These are phyloP conservation scores for Gynostemma pentaphyllum DNA, from an alignment of 306 rosid genomes.

Conservation along the genomic window DNA sequence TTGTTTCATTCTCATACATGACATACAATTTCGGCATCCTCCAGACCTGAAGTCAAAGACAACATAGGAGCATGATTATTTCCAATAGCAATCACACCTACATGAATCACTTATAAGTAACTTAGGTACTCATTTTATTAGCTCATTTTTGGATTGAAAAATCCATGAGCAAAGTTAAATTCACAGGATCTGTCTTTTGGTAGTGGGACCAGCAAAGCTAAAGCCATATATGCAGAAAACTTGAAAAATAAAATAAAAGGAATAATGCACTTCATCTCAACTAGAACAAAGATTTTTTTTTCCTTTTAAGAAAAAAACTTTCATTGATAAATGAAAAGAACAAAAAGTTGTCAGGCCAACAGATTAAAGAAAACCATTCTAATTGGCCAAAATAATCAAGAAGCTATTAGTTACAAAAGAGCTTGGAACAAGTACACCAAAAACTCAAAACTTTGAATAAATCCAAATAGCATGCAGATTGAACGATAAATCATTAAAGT, in stretches of 20 bases:
- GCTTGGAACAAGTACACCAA: no score
- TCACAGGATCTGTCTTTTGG: neutral
- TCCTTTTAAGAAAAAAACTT: no score
- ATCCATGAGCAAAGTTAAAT: neutral
- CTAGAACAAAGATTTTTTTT: neutral
- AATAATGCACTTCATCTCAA: neutral
- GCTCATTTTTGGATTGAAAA: neutral
- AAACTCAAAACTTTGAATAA: no score
- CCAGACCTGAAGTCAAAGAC: slow-evolving; percentile 64
- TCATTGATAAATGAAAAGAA: no score
- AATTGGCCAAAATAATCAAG: no score
- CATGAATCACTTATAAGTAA: neutral
- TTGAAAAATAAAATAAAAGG: neutral
- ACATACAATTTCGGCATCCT: slow-evolving; percentile 92
- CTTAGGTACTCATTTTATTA: neutral
- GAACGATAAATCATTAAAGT: no score
- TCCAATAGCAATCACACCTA: neutral
- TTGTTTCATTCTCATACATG: no score
- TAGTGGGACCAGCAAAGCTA: neutral
- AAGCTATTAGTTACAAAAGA: no score
- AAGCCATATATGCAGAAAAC: neutral
- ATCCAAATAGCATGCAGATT: no score
- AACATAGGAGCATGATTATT: slow-evolving; percentile 17
- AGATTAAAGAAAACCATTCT: no score
- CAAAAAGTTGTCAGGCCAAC: no score